Base-by-base conservation (phyloP, 2,329 filamentous ascomycete genomes). In the Fusarium keratoplasticum region DNA sequence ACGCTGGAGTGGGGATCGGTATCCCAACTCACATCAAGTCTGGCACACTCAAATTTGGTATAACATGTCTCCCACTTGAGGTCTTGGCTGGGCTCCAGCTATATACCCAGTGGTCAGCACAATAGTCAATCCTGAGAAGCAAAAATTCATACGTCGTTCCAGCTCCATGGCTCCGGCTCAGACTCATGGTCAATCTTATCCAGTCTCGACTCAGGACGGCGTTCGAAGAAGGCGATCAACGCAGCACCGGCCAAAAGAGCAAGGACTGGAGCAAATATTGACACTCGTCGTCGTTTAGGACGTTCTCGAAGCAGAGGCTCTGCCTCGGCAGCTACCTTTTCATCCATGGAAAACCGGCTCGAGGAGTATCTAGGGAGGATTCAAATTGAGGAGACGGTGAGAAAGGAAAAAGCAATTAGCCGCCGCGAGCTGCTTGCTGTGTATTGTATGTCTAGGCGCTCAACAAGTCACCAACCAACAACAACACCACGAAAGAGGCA, bases 61-160 rank as follows among this genome's bases (percentile, higher is more conserved):
- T 82, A 82, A 60, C 81, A 82, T n/a, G 64, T 35, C 61, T 81
- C 75, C 81, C 81, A 82, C 16, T 68, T 71, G 18, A 83, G 64
- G n/a, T 73, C 67, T 10, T 67, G 66, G 27, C 77, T 79, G 42
- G 81, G 79, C 27, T 77, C 73, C 42, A 82, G 70, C 81, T 90
- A 83, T 29, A 59, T 38, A n/a, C 10, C 18, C 16, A 18, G 38
- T 25, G 22, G 27, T 54, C 16, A 52, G 40, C 55, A 16, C 60
- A 3, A n/a, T 22, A 27, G 5, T 6, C 11, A 31, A n/a, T 33
- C 42, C 33, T 8, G 8, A 25, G 31, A 14, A 25, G 14, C 81
- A 25, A 25, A 40, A 27, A 31, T 18, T 16, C 71, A 69, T 63
- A 76, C 78, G 61, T 80, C 75, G 7, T 55, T 65, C 77, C 79